Evolutionary conservation across 2,329 filamentous ascomycete genomes (phyloP).

Genomic region (Ophiosphaerella herpotricha): DNA sequence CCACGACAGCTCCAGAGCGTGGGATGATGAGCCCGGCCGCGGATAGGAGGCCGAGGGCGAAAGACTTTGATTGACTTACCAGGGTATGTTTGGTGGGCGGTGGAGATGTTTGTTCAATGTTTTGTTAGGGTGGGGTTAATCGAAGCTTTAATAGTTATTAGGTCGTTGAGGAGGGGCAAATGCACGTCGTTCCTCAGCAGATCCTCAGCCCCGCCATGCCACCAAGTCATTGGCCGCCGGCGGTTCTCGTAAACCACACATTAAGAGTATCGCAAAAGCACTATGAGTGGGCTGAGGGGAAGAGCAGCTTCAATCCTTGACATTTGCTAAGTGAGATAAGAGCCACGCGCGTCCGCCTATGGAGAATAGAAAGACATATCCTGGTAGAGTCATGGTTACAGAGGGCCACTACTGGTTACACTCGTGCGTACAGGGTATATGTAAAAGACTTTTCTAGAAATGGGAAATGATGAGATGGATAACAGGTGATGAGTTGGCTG

Average conservation of each 20-base stretch:
- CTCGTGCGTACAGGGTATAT: too few species aligned
- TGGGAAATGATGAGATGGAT: too few species aligned
- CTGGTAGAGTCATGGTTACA: too few species aligned
- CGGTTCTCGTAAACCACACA: conserved; percentile 29
- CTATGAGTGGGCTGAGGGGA: conserved; percentile 9
- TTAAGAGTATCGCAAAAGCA: conserved; percentile 29
- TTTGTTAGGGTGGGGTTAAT: conserved; percentile 30
- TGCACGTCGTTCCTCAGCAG: conserved; percentile 26
- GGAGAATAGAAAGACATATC: too few species aligned
- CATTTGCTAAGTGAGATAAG: conserved; percentile 2
- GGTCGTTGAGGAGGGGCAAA: conserved; percentile 27
- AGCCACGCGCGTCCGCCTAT: too few species aligned
- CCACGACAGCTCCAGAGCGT: conserved; percentile 25
- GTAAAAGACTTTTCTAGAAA: too few species aligned
- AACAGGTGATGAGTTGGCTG: not conserved
- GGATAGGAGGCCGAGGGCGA: conserved; percentile 30
- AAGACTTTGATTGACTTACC: conserved; percentile 41
- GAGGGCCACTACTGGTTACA: too few species aligned
- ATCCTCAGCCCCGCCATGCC: conserved; percentile 29
- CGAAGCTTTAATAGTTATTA: conserved; percentile 18
- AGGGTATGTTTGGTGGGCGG: conserved; percentile 22
- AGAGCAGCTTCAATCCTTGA: not conserved
- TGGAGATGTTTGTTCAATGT: conserved; percentile 21
- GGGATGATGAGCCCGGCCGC: conserved; percentile 40
- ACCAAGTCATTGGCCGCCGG: conserved; percentile 26